Evolutionary conservation across 441 rosid species (phyloP), one percentile per base, ranked within the genome.

Genomic region (Pelargonium cotyledonis): DNA sequence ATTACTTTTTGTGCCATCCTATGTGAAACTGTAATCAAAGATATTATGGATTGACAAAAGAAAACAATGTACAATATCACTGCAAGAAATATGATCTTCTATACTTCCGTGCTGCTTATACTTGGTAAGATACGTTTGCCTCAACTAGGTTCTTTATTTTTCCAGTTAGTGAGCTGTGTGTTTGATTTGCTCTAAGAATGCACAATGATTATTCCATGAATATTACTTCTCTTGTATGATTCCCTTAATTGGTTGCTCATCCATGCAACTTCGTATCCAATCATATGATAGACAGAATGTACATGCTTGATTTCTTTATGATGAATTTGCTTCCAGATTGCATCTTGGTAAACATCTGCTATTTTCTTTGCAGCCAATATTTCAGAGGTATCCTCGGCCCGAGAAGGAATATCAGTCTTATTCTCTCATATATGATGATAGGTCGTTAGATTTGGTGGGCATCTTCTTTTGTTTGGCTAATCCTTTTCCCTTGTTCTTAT

Each of bases 351-450:
- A n/a, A n/a, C n/a, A n/a, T 9, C 7, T 47, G 40, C 67, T 35
- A 44, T 46, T 76, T 14, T 69, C 68, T 70, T 76, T 79, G 73
- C 90, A 91, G 99, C 96, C 96, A 68, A 91, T 94, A 70, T 94
- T 94, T 76, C 97, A 94, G 79, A 86, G 99, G 79, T 85, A 88
- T 82, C 99, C 99, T n/a, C 92, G 95, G 49, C 98, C 98, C 8
- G 98, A 91, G 80, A 93, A 93, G 84, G 98, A 93, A 79, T 93
- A 91, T 70, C 97, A 90, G 77, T 93, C 98, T 11, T 90, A 90
- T 84, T 93, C 98, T 62, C 92, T 93, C 63, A 85, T 90, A 78
- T 92, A 90, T 76, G 80, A 76, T 77, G 98, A 92, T 60, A 88
- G 97, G 74, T 93, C 98, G 14, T 65, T 93, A 77, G 98, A 93